Conservation (phyloP, 1,139 yeast species). For the Suhomyces taliae region DNA sequence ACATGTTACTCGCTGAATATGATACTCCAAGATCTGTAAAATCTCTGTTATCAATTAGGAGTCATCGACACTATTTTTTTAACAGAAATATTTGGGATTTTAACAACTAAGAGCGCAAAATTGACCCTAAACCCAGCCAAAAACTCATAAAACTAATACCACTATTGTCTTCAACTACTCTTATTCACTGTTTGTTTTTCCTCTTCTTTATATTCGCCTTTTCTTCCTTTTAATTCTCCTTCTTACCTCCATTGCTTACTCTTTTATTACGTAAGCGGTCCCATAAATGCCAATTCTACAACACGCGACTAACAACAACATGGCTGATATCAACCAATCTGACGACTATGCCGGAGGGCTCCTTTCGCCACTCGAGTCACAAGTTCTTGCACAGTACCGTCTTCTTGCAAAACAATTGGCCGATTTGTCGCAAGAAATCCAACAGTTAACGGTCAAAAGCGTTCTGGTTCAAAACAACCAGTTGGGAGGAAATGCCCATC, state of each 20-base stretch:
- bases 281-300: background rate
- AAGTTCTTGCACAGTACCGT: constrained; percentile 50
- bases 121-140: no score
- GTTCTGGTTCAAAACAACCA: background rate
- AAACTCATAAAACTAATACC: no score
- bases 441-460: constrained; percentile 24
- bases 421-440: constrained; percentile 33
- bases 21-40: no score
- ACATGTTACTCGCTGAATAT: no score
- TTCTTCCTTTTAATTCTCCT: no score
- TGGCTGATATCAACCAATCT: constrained; percentile 2
- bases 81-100: no score
- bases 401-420: constrained; percentile 42
- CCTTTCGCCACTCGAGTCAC: constrained; percentile 38
- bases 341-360: constrained; percentile 32
- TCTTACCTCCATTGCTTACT: background rate
- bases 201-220: no score
- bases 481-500: constrained; percentile 22
- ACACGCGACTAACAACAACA: background rate
- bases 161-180: no score
- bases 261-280: background rate
- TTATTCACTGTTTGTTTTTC: no score
- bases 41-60: no score
- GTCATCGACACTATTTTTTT: no score
- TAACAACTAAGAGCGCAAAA: no score